Evolutionary conservation across 176 grass and related monocot species (phyloP).

Genomic region (Guadua angustifolia): DNA sequence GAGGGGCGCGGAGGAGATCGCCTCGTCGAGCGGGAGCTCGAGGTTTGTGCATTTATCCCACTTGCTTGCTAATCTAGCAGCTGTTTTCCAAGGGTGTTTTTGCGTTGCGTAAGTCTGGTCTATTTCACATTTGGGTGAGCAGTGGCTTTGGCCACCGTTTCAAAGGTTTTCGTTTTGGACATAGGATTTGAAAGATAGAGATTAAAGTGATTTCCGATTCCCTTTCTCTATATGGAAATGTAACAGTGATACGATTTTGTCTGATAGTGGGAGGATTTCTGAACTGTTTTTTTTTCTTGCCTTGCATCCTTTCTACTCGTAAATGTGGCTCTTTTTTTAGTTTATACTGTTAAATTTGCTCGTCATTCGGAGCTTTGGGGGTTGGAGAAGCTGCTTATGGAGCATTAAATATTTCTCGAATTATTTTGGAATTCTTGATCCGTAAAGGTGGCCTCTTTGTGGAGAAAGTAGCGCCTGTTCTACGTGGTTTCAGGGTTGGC

Average conservation of each 20-base stretch:
- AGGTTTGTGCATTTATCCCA: constrained; percentile 22
- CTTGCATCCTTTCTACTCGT: constrained; percentile 22
- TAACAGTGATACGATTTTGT: neutral
- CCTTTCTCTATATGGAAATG: constrained; percentile 35
- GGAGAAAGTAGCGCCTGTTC: constrained; percentile 42
- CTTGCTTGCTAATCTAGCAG: neutral
- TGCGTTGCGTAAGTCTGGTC: neutral
- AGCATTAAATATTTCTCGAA: constrained; percentile 20
- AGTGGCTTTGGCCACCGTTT: neutral
- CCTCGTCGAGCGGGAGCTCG: constrained; percentile 52
- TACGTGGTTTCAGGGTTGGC: constrained; percentile 17
- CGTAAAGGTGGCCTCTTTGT: constrained; percentile 46
- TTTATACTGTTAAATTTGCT: constrained; percentile 27
- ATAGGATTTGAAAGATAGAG: constrained; percentile 12
- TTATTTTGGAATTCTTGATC: constrained; percentile 6
- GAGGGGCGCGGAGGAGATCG: constrained; percentile 35
- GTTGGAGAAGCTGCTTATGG: constrained; percentile 17
- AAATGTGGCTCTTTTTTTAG: constrained; percentile 44
- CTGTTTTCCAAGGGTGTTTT: neutral
- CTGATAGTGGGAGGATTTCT: constrained; percentile 17
- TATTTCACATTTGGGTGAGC: neutral
- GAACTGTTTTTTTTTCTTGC: neutral
- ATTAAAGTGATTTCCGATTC: constrained; percentile 18
- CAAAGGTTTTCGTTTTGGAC: neutral
- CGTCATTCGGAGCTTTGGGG: constrained; percentile 17